phyloP scores from a whole-genome alignment of 2,329 filamentous ascomycete genomes.

The Penicillium sp. region DNA sequence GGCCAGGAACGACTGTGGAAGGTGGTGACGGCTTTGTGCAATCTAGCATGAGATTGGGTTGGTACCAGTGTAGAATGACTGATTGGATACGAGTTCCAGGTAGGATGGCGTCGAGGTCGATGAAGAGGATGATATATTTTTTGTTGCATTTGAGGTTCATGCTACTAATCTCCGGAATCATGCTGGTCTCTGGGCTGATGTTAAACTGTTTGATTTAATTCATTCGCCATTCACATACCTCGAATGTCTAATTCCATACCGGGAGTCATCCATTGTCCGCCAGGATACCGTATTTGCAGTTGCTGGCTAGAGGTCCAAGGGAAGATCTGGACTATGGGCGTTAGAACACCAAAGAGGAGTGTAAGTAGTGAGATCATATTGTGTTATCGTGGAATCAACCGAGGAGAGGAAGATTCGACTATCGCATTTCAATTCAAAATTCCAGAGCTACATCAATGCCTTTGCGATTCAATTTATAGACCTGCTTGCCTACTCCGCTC shows the following conservation, averaged over 20 bases:
- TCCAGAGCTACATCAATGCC: background rate
- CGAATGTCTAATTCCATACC: constrained; percentile 16
- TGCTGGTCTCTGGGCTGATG: constrained; percentile 7
- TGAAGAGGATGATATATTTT: constrained; percentile 26
- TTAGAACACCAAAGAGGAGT: background rate
- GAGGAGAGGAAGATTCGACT: too few species aligned
- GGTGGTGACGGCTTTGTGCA: background rate
- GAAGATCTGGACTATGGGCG: background rate
- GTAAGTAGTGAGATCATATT: background rate
- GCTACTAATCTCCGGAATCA: constrained; percentile 21
- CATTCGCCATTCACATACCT: background rate
- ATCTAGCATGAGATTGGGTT: constrained; percentile 19
- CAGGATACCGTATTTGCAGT: constrained; percentile 23
- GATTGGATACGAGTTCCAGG: constrained; percentile 14
- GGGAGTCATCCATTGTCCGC: constrained; percentile 19
- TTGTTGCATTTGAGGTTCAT: constrained; percentile 5
- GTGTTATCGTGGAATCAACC: background rate
- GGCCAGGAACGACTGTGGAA: background rate
- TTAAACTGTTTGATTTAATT: background rate
- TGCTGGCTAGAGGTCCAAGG: background rate
- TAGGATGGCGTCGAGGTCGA: constrained; percentile 28
- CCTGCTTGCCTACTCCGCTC: too few species aligned
- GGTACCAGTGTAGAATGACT: constrained; percentile 32
- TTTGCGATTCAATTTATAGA: background rate
- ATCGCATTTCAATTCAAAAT: background rate